Conservation (phyloP, 2,329 filamentous ascomycete species). For the Apiospora rasikravindrae region DNA sequence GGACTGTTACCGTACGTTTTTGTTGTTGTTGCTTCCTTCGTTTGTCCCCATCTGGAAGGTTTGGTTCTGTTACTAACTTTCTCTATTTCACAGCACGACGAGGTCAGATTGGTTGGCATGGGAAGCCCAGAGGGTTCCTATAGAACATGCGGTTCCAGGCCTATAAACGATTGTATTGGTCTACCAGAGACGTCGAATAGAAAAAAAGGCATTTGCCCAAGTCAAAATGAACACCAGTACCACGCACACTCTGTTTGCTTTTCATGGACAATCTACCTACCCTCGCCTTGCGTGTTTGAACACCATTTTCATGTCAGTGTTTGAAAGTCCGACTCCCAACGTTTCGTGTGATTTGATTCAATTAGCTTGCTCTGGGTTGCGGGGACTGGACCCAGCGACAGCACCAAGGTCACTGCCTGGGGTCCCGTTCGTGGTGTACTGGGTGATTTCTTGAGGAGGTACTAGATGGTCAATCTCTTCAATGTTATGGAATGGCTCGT, state of each 20-base stretch:
- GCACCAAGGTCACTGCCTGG: neutral
- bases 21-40: neutral
- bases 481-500: neutral
- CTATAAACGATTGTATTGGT: conserved; percentile 43
- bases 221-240: conserved; percentile 1
- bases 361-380: neutral
- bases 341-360: neutral
- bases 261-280: neutral
- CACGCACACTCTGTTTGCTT: neutral
- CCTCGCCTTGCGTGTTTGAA: neutral
- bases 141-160: conserved; percentile 70
- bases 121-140: conserved; percentile 76
- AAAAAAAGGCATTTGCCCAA: neutral
- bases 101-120: conserved; percentile 97
- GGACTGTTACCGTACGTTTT: conserved; percentile 82
- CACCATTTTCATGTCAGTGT: neutral
- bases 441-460: neutral
- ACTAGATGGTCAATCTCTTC: conserved; percentile 6
- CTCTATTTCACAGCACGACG: conserved; percentile 70
- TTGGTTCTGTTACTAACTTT: conserved; percentile 35
- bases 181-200: conserved; percentile 17
- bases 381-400: neutral
- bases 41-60: neutral
- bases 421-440: no score
- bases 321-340: neutral